Base-by-base conservation (phyloP, 139 green algal genomes). In the Picochlorum sp. region DNA sequence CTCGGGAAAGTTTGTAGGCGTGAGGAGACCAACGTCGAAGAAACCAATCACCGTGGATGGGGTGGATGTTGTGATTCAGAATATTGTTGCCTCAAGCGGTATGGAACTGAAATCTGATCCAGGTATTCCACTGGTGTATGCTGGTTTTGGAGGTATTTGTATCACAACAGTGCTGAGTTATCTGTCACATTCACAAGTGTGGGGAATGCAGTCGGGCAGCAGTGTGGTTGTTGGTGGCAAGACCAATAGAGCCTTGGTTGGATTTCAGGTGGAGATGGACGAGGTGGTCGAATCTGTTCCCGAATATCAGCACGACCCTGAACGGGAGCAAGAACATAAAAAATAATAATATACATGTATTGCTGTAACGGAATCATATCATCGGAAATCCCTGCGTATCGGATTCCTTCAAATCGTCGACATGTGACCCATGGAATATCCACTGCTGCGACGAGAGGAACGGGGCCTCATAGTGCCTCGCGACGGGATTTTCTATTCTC, bases 31-130 rank as follows among this genome's bases (percentile, higher is more conserved):
- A 2, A 86, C 81, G 6, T 93, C 81, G 38, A 80, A 78, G 61
- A 95, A 89, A 65, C 69, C 89, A 11, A 94, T 99, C 47, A 64
- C 73, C 49, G 86, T 96, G 30, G 85, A 92, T 49, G 90, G 92
- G 0, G 57, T 95, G 68, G 44, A 73, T n/a, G 52, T 99, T 3
- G 79, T 95, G 6, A 59, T 96, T 3, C 84, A 91, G 11, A 62
- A 74, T 52, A 70, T 95, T 5, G 52, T 90, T 50, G 87, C 83
- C 44, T 73, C 69, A 60, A 94, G 85, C 11, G 90, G 90, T 9
- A 72, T 97, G 24, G 86, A 96, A 80, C 73, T 97, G 18, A 96
- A 97, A 81, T 81, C 63, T 3, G 94, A 99, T 74, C 94, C 94
- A 0, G 94, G 94, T 5, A 87, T 99, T 56, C 94, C 92, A 0